phyloP scores from a whole-genome alignment of 441 rosid genomes.

The Bruguiera hainesii region DNA sequence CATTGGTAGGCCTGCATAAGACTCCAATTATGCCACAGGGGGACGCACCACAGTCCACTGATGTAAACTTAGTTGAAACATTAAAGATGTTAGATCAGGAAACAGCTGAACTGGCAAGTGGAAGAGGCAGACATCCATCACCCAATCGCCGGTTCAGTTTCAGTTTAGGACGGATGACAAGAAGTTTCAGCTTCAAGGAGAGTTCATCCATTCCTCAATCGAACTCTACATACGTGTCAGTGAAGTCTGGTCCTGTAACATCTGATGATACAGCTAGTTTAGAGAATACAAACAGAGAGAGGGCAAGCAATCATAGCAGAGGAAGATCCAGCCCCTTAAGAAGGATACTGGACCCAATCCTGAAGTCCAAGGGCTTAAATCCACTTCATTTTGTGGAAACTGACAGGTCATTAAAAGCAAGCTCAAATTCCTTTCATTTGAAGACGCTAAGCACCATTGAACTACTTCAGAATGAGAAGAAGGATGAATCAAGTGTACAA shows the following conservation, averaged over 20 bases:
- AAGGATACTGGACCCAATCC: constrained; percentile 62
- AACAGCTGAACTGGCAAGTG: constrained; percentile 24
- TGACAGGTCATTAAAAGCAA: constrained; percentile 32
- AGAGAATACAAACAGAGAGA: constrained; percentile 39
- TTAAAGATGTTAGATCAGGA: constrained; percentile 38
- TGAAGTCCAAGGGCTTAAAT: constrained; percentile 38
- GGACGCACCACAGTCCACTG: constrained; percentile 12
- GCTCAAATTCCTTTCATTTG: constrained; percentile 29
- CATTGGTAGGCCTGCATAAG: constrained; percentile 14
- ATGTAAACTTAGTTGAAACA: constrained; percentile 32
- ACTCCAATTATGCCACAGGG: constrained; percentile 17
- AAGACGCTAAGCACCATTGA: constrained; percentile 22
- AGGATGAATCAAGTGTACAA: constrained; percentile 28
- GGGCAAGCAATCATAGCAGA: constrained; percentile 34
- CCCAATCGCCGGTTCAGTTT: constrained; percentile 78
- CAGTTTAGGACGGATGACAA: constrained; percentile 61
- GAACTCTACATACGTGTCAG: constrained; percentile 41
- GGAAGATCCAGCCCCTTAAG: constrained; percentile 66
- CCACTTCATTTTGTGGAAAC: constrained; percentile 28
- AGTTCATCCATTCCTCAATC: constrained; percentile 43
- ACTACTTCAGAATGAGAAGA: constrained; percentile 33
- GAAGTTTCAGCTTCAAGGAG: constrained; percentile 82
- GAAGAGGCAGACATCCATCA: constrained; percentile 48
- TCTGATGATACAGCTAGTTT: constrained; percentile 30
- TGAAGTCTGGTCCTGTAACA: constrained; percentile 62